These are phyloP conservation scores for Euphrasia confusa DNA, from an alignment of 257 asterid genomes.

Conservation along the genomic window DNA sequence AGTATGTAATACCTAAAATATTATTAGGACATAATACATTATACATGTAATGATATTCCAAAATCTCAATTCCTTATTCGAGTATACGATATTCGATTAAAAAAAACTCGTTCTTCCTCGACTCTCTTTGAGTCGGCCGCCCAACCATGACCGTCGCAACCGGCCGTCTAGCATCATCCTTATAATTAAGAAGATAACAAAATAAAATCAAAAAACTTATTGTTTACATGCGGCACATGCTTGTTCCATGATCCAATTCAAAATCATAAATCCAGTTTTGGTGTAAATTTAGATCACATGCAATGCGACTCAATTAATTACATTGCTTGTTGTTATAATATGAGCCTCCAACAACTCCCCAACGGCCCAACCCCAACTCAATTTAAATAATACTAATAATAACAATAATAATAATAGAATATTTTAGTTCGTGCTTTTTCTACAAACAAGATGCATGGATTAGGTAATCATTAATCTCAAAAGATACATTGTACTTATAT, in stretches of 20 bases:
- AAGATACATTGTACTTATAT: no score
- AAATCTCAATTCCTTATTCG: conserved; percentile 20
- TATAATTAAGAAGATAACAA: not conserved
- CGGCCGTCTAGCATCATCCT: no score
- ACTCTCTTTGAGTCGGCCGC: no score
- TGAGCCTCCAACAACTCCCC: conserved; percentile 7
- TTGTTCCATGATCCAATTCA: not conserved
- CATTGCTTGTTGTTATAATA: not conserved
- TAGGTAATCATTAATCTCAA: not conserved
- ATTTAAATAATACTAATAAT: not conserved
- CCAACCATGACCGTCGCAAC: no score
- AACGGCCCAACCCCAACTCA: conserved; percentile 5
- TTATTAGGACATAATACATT: no score
- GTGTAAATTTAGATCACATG: not conserved
- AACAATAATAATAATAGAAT: not conserved
- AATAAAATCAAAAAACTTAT: no score
- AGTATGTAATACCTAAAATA: not conserved
- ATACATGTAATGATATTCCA: conserved; percentile 3
- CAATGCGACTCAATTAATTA: not conserved
- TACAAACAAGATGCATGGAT: not conserved
- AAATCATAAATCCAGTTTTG: not conserved
- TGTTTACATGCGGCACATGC: no score
- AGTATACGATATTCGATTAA: not conserved
- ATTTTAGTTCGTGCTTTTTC: no score
- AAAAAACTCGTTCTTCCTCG: no score